Evolutionary conservation across 2,329 filamentous ascomycete genomes (phyloP), one percentile per base, ranked within the genome.

Genomic region (Scedosporium apiospermum): DNA sequence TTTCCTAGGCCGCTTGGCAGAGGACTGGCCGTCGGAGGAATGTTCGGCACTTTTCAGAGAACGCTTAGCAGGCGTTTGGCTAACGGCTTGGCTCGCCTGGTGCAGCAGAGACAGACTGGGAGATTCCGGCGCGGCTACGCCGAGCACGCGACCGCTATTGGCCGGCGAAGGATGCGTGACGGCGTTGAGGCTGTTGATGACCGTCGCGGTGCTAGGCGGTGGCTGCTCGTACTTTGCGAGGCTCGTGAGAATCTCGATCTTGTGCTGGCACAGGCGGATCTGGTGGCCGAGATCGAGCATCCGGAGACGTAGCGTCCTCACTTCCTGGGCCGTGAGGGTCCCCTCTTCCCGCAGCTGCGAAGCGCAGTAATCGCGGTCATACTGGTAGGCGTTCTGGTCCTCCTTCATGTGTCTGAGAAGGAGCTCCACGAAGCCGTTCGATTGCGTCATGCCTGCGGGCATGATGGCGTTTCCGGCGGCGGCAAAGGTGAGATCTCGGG

Each of bases 281-380:
- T 78, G 76, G 64, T 80, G 78, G 23, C 73, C 70, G 27, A 77
- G 71, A 59, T 80, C 78, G 9, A 80, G 67, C 6, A 71, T 68
- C 18, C 78, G 76, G 61, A 80, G 68, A 66, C 78, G 76, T 23
- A 78, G 67, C 4, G 72, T 75, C 21, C 78, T 73, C 1, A 66
- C 67, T 66, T 80, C 78, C 62, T 76, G 72, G 0, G 77, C 73
- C 1, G 74, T 76, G 57, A 79, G 68, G 58, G 73, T 69, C 4
- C 66, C 64, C 5, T 67, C 67, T 1, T 64, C 63, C 49, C 63
- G 63, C 9, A 80, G 70, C 64, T 75, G 72, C 18, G 72, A 67
- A 7, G 67, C 66, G 65, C 75, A 78, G 67, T 75, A 79, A n/a
- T 75, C 72, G 4, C 77, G 64, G 63, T 80, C 78, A 61, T 77